Evolutionary conservation across 352 stramenopile genomes (phyloP), one percentile per base, ranked within the genome.

Genomic region (Plasmopara muralis): DNA sequence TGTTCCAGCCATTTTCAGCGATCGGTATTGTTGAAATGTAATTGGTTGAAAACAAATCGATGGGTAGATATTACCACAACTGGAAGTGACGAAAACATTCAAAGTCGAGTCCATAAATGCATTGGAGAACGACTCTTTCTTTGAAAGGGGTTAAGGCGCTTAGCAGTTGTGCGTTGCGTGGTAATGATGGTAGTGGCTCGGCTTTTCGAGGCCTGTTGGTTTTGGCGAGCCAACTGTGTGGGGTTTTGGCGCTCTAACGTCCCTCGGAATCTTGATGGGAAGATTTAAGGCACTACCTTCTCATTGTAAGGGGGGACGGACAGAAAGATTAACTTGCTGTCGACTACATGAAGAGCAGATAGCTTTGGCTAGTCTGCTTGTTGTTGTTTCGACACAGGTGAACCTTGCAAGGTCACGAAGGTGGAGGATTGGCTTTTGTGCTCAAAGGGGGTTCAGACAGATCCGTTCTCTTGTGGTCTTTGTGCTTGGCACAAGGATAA

Each of bases 261-360:
- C 78, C 70, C 56, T 70, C 78, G 62, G 70, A 83, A 89, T 89
- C 78, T 87, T 89, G 76, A 89, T 87, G 76, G 50, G 70, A 60
- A 78, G 73, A 54, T 72, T 82, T 57, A 68, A 80, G 74, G 67
- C 78, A 85, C 75, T 82, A 77, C 74, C 63, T 87, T 61, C 63
- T 74, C 78, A 80, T 89, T 89, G 78, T 89, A 89, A 89, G 68
- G 78, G 58, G 53, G 74, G 68, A 83, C 75, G 46, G 20, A 87
- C 43, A 87, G 44, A 55, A 38, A 77, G 20, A 56, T 18, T n/a
- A 39, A 9, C 10, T 25, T 25, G 20, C 20, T 25, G 20, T 3
- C 20, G 20, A 25, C 20, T 25, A 25, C 20, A 25, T 25, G 1
- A 1, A 3, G 10, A 43, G 41, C 15, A 44, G 8, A 57, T 54